Conservation (phyloP, 2,329 filamentous ascomycete species). For the Xylaria sp. region DNA sequence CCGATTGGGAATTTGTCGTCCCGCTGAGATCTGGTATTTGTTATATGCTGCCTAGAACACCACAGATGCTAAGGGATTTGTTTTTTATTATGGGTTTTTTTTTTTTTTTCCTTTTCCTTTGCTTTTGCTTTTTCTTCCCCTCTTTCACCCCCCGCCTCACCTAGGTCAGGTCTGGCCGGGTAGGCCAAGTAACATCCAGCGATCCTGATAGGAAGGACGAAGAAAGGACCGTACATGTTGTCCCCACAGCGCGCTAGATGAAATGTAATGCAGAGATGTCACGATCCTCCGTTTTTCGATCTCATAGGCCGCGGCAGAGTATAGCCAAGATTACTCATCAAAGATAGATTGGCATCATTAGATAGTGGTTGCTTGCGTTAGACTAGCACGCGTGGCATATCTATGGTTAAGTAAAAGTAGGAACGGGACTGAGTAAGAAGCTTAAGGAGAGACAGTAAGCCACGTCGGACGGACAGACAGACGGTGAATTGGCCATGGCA, state of each 20-base stretch:
- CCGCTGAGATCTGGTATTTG: no score
- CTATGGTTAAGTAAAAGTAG: neutral
- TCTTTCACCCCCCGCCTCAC: neutral
- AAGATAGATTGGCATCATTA: no score
- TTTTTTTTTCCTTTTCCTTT: neutral
- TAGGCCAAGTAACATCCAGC: neutral
- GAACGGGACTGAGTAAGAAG: neutral
- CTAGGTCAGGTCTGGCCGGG: conserved; percentile 1
- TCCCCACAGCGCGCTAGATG: conserved; percentile 14
- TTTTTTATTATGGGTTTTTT: neutral
- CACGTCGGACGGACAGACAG: neutral
- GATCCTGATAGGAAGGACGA: neutral
- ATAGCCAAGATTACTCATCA: no score
- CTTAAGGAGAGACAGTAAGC: no score
- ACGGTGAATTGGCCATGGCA: neutral
- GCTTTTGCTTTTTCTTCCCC: neutral
- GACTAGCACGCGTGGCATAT: neutral
- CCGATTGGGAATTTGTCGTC: no score
- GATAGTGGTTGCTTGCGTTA: neutral
- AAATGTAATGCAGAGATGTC: no score
- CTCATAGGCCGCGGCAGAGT: no score
- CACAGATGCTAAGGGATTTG: no score
- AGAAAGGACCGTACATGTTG: conserved; percentile 16
- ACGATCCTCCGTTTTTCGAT: no score
- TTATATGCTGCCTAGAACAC: no score